A percentile compares a stretch with the other conserved stretches of the same genome.
phyloP scores from a whole-genome alignment of 139 green algal species.

The Coccomyxa sp. region DNA sequence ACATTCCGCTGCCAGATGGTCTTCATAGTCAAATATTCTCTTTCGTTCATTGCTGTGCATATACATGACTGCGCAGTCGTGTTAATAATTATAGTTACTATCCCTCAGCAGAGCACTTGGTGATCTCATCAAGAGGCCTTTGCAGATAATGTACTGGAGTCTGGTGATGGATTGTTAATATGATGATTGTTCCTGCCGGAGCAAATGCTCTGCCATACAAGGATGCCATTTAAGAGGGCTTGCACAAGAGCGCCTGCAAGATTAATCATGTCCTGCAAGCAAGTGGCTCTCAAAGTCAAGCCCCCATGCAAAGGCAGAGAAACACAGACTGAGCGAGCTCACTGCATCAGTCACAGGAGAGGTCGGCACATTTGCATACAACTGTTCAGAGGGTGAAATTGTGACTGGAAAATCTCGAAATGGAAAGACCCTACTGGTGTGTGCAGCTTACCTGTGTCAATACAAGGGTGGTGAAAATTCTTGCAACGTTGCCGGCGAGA shows the following conservation, averaged over 20 bases:
- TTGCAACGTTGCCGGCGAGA: constrained; percentile 57
- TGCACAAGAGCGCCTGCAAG: constrained; percentile 14
- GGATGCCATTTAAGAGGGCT: constrained; percentile 30
- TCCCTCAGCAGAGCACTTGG: too few species aligned
- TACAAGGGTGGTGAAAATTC: constrained; percentile 69
- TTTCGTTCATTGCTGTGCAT: too few species aligned
- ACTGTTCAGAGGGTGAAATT: not conserved
- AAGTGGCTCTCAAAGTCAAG: not conserved
- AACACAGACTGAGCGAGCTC: not conserved
- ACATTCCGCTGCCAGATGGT: too few species aligned
- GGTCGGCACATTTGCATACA: not conserved
- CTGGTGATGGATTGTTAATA: too few species aligned
- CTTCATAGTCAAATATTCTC: too few species aligned
- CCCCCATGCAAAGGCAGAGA: not conserved
- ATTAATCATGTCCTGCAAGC: constrained; percentile 15
- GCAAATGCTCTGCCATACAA: constrained; percentile 28
- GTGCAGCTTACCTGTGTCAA: constrained; percentile 42
- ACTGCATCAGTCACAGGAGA: not conserved
- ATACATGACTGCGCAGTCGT: too few species aligned
- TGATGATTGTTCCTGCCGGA: not conserved
- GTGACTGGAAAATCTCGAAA: not conserved
- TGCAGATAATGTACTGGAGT: too few species aligned
- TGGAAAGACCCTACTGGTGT: too few species aligned
- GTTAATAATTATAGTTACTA: too few species aligned
- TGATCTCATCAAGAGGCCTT: too few species aligned